A percentile compares a stretch with the other conserved stretches of the same genome.
Conservation (phyloP, 2,329 filamentous ascomycete species). For the Colletotrichum destructivum region DNA sequence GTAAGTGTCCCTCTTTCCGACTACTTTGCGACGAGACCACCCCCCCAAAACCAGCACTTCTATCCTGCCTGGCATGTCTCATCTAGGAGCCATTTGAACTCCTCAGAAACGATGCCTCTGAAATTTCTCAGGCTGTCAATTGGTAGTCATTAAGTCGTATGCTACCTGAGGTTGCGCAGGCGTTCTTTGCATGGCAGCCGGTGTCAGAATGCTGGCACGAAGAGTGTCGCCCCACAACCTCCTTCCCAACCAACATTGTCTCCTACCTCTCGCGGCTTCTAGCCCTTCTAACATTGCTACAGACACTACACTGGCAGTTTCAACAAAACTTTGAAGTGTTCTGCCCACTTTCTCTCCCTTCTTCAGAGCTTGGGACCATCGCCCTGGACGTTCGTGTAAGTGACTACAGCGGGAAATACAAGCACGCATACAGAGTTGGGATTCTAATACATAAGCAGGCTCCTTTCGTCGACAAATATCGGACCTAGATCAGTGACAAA, state of each 20-base stretch:
- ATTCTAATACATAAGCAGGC: not conserved
- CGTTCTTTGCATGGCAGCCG: not conserved
- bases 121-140: too few relatives aligned
- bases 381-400: not conserved
- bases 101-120: not conserved
- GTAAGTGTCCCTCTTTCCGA: not conserved
- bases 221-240: not conserved
- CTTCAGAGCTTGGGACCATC: too few relatives aligned
- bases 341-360: too few relatives aligned
- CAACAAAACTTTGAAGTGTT: not conserved
- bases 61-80: not conserved
- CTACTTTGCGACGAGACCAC: not conserved
- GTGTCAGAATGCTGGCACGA: not conserved
- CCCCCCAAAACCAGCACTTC: not conserved
- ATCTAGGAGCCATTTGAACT: not conserved
- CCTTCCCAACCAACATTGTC: not conserved
- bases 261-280: not conserved
- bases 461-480: not conserved
- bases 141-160: rapidly evolving
- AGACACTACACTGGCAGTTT: too few relatives aligned
- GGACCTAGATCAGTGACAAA: not conserved
- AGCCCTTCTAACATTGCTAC: not conserved
- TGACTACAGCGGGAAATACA: not conserved
- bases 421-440: too few relatives aligned
- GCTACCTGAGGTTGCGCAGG: not conserved